Percentiles rank a stretch among this genome's conserved stretches.
phyloP scores from a whole-genome alignment of 179 eudicot species.

The Gypsophila paniculata region DNA sequence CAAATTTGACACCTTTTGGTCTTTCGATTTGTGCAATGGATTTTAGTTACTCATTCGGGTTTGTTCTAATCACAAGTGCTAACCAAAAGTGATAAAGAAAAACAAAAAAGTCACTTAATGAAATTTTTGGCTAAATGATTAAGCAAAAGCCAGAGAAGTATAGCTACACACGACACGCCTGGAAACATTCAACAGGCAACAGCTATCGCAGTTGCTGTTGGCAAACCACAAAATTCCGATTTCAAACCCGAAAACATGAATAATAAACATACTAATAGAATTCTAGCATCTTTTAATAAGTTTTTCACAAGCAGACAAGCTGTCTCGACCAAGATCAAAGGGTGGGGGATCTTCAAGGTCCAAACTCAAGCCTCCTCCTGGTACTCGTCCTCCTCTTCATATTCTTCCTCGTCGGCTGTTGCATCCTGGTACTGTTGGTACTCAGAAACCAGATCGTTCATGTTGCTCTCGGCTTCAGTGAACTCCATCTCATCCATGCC shows the following conservation, averaged over 20 bases:
- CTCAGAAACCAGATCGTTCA: conserved; percentile 52
- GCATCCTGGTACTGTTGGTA: conserved; percentile 63
- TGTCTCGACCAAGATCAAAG: conserved; percentile 13
- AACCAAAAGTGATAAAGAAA: too few relatives aligned
- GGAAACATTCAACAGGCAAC: conserved; percentile 7
- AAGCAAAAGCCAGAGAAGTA: background rate
- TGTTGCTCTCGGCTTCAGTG: conserved; percentile 54
- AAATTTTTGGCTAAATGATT: conserved; percentile 2
- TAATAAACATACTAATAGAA: conserved; percentile 15
- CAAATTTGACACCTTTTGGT: background rate
- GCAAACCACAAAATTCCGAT: conserved; percentile 1
- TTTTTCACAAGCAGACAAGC: conserved; percentile 25
- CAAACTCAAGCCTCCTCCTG: conserved; percentile 24
- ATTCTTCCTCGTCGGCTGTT: conserved; percentile 47
- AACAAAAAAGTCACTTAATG: too few relatives aligned
- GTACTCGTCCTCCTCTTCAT: conserved; percentile 36
- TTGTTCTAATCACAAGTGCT: too few relatives aligned
- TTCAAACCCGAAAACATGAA: conserved; percentile 14
- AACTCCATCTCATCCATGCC: conserved; percentile 63
- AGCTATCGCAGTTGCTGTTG: background rate
- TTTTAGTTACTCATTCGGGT: too few relatives aligned
- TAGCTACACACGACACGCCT: conserved; percentile 16
- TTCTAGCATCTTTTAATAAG: conserved; percentile 16
- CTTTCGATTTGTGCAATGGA: background rate
- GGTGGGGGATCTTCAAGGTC: background rate